These are phyloP conservation scores for Coemansia sp. DNA, from an alignment of 192 early-diverging fungal species.

Conservation along the genomic window DNA sequence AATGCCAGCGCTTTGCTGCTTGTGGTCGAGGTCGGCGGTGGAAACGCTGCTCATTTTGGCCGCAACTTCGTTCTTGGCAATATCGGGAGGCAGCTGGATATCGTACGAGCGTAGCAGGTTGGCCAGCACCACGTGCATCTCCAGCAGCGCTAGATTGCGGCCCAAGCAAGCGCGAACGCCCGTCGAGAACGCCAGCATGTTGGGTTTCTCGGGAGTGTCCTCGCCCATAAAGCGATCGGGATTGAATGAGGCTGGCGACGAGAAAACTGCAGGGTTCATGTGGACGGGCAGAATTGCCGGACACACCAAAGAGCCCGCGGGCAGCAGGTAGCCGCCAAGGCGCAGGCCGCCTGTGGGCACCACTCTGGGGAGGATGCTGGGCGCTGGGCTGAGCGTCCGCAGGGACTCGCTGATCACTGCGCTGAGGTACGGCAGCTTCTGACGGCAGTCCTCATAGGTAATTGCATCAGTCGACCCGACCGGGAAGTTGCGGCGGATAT, in stretches of 20 bases:
- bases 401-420: slow-evolving; percentile 52
- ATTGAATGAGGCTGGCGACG: slow-evolving; percentile 15
- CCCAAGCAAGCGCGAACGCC: slow-evolving; percentile 56
- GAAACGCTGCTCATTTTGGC: background rate
- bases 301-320: slow-evolving; percentile 46
- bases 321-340: slow-evolving; percentile 38
- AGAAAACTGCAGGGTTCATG: slow-evolving; percentile 27
- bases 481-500: slow-evolving; percentile 37
- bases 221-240: slow-evolving; percentile 46
- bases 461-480: background rate
- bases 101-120: slow-evolving; percentile 43
- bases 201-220: background rate
- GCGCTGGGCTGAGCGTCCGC: slow-evolving; percentile 36
- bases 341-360: slow-evolving; percentile 30
- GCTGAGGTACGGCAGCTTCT: slow-evolving; percentile 35
- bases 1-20: background rate
- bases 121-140: slow-evolving; percentile 50
- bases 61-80: background rate
- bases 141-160: slow-evolving; percentile 50
- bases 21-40: background rate
- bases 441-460: slow-evolving; percentile 16
- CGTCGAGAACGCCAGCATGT: slow-evolving; percentile 49
- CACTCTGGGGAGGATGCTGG: slow-evolving; percentile 37
- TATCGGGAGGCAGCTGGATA: slow-evolving; percentile 5
- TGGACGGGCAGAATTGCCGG: slow-evolving; percentile 31